These are phyloP conservation scores for Neurospora sp. DNA, from an alignment of 2,329 filamentous ascomycete genomes.

Conservation along the genomic window DNA sequence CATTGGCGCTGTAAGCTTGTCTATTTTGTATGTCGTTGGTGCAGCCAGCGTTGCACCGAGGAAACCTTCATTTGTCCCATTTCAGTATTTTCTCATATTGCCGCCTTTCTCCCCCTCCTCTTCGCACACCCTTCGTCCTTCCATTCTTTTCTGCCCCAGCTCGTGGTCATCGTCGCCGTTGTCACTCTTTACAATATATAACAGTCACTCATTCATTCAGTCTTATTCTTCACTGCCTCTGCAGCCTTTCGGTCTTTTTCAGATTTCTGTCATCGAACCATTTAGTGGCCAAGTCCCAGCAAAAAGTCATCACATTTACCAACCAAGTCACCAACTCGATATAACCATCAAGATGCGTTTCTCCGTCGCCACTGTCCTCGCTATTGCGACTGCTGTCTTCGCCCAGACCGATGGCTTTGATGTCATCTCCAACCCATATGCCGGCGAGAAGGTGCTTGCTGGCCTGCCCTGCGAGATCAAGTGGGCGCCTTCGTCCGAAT, in stretches of 20 bases:
- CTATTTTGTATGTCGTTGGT: not conserved
- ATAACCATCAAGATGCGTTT: constrained; percentile 43
- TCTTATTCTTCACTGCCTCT: constrained; percentile 3
- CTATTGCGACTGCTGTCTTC: constrained; percentile 42
- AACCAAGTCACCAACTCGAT: constrained; percentile 2
- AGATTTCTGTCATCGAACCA: not conserved
- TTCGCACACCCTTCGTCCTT: constrained; percentile 9
- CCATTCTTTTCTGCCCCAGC: constrained; percentile 2
- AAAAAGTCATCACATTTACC: constrained; percentile 9
- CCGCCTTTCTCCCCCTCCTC: constrained; percentile 2
- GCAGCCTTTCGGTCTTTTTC: not conserved
- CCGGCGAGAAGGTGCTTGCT: constrained; percentile 34
- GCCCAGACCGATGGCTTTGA: constrained; percentile 45
- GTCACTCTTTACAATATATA: constrained; percentile 12
- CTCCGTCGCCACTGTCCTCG: constrained; percentile 34
- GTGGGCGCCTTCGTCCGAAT: constrained; percentile 34
- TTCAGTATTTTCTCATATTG: constrained; percentile 6
- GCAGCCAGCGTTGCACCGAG: constrained; percentile 1
- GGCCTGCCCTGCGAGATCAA: constrained; percentile 40
- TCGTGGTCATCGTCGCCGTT: constrained; percentile 8
- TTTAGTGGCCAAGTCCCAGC: not conserved
- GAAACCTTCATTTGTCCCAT: constrained; percentile 2
- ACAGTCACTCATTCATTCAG: not conserved
- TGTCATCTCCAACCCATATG: constrained; percentile 37
- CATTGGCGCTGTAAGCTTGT: constrained; percentile 3